Conservation (phyloP, 352 stramenopile genomes). For the Nothophytophthora sp. region DNA sequence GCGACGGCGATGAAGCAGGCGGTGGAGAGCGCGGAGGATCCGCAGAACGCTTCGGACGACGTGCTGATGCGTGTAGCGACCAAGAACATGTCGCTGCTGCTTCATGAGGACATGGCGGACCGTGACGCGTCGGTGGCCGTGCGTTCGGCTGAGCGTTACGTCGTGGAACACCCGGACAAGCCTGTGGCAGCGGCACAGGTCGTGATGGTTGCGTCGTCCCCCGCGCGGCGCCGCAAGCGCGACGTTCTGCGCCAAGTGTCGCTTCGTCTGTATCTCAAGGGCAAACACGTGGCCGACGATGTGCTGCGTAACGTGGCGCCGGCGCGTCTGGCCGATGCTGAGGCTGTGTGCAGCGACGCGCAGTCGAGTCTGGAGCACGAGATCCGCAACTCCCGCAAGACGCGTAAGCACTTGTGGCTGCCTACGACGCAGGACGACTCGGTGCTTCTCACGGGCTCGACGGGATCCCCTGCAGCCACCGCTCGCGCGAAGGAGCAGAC, state of each 20-base stretch:
- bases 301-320: slow-evolving; percentile 64
- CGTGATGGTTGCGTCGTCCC: slow-evolving; percentile 2
- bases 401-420: slow-evolving; percentile 71
- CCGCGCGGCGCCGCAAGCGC: slow-evolving; percentile 45
- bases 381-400: slow-evolving; percentile 63
- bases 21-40: slow-evolving; percentile 3
- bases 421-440: slow-evolving; percentile 80
- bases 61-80: slow-evolving; percentile 4
- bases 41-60: background rate
- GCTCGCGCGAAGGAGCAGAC: slow-evolving; percentile 19
- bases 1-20: slow-evolving; percentile 8
- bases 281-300: slow-evolving; percentile 59
- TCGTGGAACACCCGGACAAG: slow-evolving; percentile 17
- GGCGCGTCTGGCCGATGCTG: slow-evolving; percentile 57
- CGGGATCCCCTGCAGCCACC: slow-evolving; percentile 2
- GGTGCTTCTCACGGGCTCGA: slow-evolving; percentile 35
- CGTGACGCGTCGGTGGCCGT: background rate
- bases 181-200: slow-evolving; percentile 1
- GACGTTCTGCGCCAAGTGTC: slow-evolving; percentile 78
- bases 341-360: slow-evolving; percentile 42
- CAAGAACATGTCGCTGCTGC: slow-evolving; percentile 7
- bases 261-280: slow-evolving; percentile 77
- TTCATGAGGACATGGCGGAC: slow-evolving; percentile 12
- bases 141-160: slow-evolving; percentile 14
- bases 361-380: slow-evolving; percentile 65